phyloP scores from a whole-genome alignment of 139 green algal species.

The Penium margaritaceum region DNA sequence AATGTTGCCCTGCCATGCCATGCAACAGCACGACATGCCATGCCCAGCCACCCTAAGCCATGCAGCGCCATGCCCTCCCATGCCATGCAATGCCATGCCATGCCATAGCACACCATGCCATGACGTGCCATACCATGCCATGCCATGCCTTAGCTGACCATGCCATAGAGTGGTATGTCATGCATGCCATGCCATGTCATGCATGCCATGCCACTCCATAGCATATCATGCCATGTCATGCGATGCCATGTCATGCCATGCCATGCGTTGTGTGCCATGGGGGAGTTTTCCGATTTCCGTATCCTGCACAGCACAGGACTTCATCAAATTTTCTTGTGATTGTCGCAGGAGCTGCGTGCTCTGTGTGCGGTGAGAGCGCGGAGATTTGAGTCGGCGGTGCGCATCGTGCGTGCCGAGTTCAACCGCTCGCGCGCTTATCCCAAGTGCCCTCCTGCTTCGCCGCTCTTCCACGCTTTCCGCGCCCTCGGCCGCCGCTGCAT shows the following conservation, averaged over 20 bases:
- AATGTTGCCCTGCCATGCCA: no score
- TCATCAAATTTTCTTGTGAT: neutral
- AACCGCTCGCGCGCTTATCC: constrained; percentile 30
- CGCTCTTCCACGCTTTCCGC: constrained; percentile 32
- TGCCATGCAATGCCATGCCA: no score
- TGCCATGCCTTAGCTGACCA: no score
- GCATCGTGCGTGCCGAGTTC: constrained; percentile 41
- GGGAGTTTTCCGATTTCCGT: neutral
- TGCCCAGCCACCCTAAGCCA: no score
- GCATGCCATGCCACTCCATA: neutral
- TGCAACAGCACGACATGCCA: no score
- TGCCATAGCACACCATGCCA: no score
- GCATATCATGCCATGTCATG: neutral
- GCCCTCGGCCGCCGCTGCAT: constrained; percentile 35
- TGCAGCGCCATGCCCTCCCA: no score
- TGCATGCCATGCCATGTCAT: neutral
- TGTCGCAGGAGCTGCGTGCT: constrained; percentile 33
- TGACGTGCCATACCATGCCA: no score
- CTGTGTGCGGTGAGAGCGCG: constrained; percentile 23
- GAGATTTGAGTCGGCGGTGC: constrained; percentile 22
- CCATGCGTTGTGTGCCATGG: neutral
- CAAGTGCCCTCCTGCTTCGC: constrained; percentile 20
- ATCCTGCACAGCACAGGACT: no score
- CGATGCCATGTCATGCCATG: neutral
- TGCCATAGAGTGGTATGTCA: no score